These are phyloP conservation scores for Camellia lanceoleosa DNA, from an alignment of 148 eudicot genomes.

Conservation along the genomic window DNA sequence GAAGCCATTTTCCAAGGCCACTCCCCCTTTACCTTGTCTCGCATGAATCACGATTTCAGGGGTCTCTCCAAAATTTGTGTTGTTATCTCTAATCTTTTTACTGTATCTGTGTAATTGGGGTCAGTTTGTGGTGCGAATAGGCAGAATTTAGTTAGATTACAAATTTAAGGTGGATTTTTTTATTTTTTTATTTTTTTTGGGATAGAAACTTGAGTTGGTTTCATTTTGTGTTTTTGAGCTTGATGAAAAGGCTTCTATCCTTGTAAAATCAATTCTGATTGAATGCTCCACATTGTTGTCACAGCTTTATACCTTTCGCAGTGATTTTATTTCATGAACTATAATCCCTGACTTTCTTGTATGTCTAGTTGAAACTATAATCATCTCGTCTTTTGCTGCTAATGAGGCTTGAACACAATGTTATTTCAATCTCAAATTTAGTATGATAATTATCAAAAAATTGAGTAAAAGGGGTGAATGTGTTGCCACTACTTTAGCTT, in stretches of 20 bases:
- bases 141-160: no score
- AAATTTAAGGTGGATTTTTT: no score
- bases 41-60: slow-evolving; percentile 5
- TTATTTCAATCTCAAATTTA: no score
- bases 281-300: background rate
- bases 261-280: background rate
- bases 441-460: no score
- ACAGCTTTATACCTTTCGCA: background rate
- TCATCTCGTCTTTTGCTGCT: no score
- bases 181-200: no score
- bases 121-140: background rate
- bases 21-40: background rate
- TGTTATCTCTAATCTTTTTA: slow-evolving; percentile 4
- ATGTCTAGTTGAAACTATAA: no score
- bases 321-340: background rate
- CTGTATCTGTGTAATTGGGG: background rate
- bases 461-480: no score
- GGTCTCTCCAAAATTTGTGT: background rate
- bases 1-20: background rate
- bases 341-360: no score
- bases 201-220: background rate
- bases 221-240: background rate
- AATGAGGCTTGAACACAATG: no score
- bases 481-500: no score
- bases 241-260: background rate